These are phyloP conservation scores for Colletotrichum coccodes DNA, from an alignment of 2,329 filamentous ascomycete genomes.

Conservation along the genomic window DNA sequence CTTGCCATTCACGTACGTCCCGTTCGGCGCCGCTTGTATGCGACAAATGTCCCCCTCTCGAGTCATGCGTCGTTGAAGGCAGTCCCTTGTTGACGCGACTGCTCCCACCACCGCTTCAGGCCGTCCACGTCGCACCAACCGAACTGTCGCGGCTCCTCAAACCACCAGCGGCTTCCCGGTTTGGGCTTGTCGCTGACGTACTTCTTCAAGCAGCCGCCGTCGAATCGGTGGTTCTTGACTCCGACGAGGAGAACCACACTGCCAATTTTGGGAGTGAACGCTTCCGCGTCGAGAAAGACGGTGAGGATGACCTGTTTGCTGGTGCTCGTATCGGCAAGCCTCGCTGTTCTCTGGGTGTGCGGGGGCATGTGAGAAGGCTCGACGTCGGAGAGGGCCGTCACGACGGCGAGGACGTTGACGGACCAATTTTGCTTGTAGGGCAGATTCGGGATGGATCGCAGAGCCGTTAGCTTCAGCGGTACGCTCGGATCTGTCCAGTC, in stretches of 20 bases:
- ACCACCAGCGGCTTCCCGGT: conserved; percentile 59
- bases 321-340: conserved; percentile 62
- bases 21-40: not conserved
- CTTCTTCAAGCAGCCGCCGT: conserved; percentile 57
- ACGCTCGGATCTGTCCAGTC: conserved; percentile 52
- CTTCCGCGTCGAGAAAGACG: conserved; percentile 62
- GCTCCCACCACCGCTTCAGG: conserved; percentile 57
- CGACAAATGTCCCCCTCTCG: not conserved
- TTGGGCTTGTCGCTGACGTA: conserved; percentile 50
- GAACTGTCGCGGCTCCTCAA: conserved; percentile 56
- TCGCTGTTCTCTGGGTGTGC: conserved; percentile 60
- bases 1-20: not conserved
- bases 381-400: conserved; percentile 57
- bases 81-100: conserved; percentile 1
- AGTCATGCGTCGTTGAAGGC: conserved; percentile 6
- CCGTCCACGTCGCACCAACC: conserved; percentile 60
- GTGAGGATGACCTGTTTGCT: conserved; percentile 63
- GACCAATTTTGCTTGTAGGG: conserved; percentile 69
- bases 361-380: conserved; percentile 61
- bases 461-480: conserved; percentile 62
- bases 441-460: conserved; percentile 60
- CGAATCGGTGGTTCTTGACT: conserved; percentile 67
- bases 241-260: conserved; percentile 62
- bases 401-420: conserved; percentile 63
- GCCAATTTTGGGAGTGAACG: conserved; percentile 58